Evolutionary conservation across 768 basidiomycete genomes (phyloP), one percentile per base, ranked within the genome.

Genomic region (Leccinum obscurum): DNA sequence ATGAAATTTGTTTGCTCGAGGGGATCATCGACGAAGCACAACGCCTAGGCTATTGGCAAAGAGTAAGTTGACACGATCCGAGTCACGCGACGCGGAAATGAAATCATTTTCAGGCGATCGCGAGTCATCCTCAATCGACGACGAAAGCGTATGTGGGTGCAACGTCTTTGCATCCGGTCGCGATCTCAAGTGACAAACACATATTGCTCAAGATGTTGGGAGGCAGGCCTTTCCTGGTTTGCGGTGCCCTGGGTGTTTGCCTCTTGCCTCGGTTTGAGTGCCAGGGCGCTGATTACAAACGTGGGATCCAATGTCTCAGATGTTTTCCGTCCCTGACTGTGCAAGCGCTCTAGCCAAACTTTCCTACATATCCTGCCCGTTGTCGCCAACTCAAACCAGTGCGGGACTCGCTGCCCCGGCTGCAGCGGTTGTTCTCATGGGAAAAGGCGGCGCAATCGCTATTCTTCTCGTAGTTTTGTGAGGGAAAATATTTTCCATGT

Each of bases 221-320:
- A 28, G 28, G 28, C 28, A 4, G 84, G 83, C 6, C 67, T 85
- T 34, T 83, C 83, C 1, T 85, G 84, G 84, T 81, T 83, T 55
- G 78, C 80, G 5, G 78, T 82, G n/a, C 82, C 82, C 13, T 83
- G 81, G 66, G 79, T 76, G 0, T 81, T 83, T 59, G 81, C 77
- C 7, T 80, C 80, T 4, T 78, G 77, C 49, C 72, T 82, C 54
- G 81, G 81, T 22, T 65, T 82, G n/a, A 72, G 78, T 53, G 78
- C 78, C 0, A 67, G 73, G 50, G 80, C 72, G 11, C 66, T 77
- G 48, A 64, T 70, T 52, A 65, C 70, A 37, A 66, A 78, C 58
- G 72, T 75, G 55, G 55, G 70, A 66, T 26, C 30, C 44, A 14
- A 14, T 50, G 2, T 6, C n/a, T 24, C 3, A 17, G 11, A 13